phyloP scores from a whole-genome alignment of 78 protist species.

The Dictyostelium firmibasis region DNA sequence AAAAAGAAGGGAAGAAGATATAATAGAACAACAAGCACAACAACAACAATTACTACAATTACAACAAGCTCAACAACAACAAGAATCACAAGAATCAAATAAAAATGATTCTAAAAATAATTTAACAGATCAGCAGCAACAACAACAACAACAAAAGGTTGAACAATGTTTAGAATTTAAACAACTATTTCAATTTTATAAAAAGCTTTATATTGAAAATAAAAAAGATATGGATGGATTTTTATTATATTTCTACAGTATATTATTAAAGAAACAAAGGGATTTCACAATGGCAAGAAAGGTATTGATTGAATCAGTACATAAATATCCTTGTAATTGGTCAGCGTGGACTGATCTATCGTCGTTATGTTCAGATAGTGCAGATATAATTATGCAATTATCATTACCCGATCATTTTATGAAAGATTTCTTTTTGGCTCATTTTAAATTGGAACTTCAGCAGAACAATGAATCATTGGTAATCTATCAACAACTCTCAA shows the following conservation, averaged over 20 bases:
- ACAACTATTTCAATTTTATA: neutral
- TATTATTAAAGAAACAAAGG: constrained; percentile 21
- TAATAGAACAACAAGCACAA: neutral
- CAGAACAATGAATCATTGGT: constrained; percentile 46
- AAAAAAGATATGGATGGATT: constrained; percentile 41
- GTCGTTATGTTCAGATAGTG: constrained; percentile 26
- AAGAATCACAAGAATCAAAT: neutral
- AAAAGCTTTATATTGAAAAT: neutral
- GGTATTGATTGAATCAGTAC: constrained; percentile 33
- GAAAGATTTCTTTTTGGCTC: constrained; percentile 87
- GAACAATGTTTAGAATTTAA: constrained; percentile 11
- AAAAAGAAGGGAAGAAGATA: constrained; percentile 52
- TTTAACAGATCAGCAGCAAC: neutral
- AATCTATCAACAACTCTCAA: constrained; percentile 58
- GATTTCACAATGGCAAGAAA: neutral
- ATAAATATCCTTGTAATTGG: constrained; percentile 80
- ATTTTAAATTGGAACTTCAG: constrained; percentile 64
- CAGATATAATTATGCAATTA: constrained; percentile 13
- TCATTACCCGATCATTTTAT: constrained; percentile 59
- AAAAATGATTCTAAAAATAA: neutral
- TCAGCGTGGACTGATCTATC: constrained; percentile 80
- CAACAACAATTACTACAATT: neutral
- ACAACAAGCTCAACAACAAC: neutral
- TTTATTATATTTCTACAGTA: constrained; percentile 40
- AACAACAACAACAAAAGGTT: neutral